phyloP scores from a whole-genome alignment of 352 stramenopile genomes.

The Phytopythium helicoides region DNA sequence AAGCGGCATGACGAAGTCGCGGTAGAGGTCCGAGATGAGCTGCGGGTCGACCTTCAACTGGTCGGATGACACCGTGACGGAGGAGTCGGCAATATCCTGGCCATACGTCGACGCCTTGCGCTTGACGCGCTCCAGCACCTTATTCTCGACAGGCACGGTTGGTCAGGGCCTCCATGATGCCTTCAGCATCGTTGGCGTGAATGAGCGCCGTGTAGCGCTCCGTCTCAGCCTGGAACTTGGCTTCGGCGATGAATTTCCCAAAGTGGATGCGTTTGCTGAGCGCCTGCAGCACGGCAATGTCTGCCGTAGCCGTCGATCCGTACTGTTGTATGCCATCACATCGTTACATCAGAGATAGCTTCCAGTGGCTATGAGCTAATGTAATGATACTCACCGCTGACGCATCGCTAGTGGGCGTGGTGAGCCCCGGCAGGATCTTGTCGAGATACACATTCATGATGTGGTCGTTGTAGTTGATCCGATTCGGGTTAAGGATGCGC shows the following conservation, averaged over 20 bases:
- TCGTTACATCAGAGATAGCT: neutral
- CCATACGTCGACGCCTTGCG: slow-evolving; percentile 97
- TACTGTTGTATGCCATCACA: slow-evolving; percentile 31
- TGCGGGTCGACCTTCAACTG: slow-evolving; percentile 94
- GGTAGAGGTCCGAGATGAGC: slow-evolving; percentile 96
- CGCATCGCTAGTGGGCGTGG: slow-evolving; percentile 85
- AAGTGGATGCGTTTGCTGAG: slow-evolving; percentile 98
- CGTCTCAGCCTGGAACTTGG: slow-evolving; percentile 94
- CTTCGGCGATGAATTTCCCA: slow-evolving; percentile 98
- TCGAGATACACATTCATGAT: slow-evolving; percentile 96
- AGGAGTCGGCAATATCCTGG: slow-evolving; percentile 71
- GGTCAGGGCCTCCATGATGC: slow-evolving; percentile 96
- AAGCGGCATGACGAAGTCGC: slow-evolving; percentile 98
- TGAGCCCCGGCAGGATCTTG: slow-evolving; percentile 93
- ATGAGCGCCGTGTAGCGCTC: slow-evolving; percentile 93
- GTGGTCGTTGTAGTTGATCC: slow-evolving; percentile 98
- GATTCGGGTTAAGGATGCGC: slow-evolving; percentile 90
- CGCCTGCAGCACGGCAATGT: slow-evolving; percentile 94
- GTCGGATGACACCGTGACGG: slow-evolving; percentile 20
- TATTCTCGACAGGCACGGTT: slow-evolving; percentile 64
- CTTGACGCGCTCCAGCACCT: slow-evolving; percentile 90
- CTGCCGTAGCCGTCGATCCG: slow-evolving; percentile 78
- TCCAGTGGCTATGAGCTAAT: neutral
- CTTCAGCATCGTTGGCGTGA: slow-evolving; percentile 88
- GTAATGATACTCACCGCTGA: slow-evolving; percentile 42